phyloP scores from a whole-genome alignment of 257 asterid genomes.

The Scutellaria barbata region DNA sequence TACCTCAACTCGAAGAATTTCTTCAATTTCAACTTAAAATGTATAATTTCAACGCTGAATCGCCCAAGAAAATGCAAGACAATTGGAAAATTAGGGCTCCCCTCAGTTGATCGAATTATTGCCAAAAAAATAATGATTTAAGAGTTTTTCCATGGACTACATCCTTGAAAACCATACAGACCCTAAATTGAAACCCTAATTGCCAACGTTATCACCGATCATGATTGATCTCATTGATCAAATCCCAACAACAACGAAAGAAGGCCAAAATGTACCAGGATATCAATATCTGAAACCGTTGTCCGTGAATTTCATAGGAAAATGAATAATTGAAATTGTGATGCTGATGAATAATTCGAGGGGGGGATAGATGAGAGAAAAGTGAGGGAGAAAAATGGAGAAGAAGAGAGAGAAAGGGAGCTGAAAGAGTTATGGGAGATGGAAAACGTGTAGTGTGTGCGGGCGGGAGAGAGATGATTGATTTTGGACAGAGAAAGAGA shows the following conservation, averaged over 20 bases:
- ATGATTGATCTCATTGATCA: constrained; percentile 40
- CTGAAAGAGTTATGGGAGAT: not conserved
- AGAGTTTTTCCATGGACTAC: constrained; percentile 38
- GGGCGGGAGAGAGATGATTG: not conserved
- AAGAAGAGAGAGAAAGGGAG: constrained; percentile 26
- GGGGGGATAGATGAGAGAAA: constrained; percentile 28
- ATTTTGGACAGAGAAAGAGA: constrained; percentile 5
- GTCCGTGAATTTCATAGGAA: not conserved
- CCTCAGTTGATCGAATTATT: constrained; percentile 29
- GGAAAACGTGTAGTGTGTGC: constrained; percentile 23
- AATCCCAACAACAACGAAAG: constrained; percentile 13
- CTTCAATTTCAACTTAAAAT: constrained; percentile 28
- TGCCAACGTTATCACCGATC: constrained; percentile 37
- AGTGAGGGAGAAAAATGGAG: constrained; percentile 31
- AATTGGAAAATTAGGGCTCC: constrained; percentile 21
- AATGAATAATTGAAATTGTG: constrained; percentile 14
- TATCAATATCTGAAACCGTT: not conserved
- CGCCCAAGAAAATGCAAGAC: constrained; percentile 13
- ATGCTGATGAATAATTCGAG: constrained; percentile 21
- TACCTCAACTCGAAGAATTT: constrained; percentile 13
- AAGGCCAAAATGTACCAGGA: constrained; percentile 15
- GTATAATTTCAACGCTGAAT: constrained; percentile 28
- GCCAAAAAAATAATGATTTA: constrained; percentile 28
- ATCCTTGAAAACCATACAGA: constrained; percentile 35
- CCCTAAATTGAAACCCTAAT: constrained; percentile 54